A percentile compares a stretch with the other conserved stretches of the same genome.
phyloP scores from a whole-genome alignment of 305 asterid genomes.

The Solanum hybrid region DNA sequence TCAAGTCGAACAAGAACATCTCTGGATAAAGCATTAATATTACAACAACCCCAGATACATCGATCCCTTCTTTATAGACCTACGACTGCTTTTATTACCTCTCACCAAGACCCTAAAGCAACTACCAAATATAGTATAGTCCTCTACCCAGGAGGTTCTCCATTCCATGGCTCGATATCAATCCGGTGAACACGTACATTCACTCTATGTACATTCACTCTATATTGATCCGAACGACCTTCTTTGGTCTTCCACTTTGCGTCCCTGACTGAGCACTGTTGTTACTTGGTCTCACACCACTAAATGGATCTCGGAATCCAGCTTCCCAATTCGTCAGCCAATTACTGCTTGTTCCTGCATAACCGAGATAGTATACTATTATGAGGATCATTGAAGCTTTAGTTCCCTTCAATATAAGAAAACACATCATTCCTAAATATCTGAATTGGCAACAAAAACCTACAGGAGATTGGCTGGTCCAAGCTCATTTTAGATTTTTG shows the following conservation, averaged over 20 bases:
- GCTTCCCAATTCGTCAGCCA: background rate
- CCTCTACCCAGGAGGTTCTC: background rate
- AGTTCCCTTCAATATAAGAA: background rate
- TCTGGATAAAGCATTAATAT: background rate
- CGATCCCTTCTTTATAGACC: background rate
- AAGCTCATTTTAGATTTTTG: background rate
- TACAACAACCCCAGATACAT: background rate
- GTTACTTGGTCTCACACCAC: background rate
- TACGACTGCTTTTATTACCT: background rate
- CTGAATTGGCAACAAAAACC: background rate
- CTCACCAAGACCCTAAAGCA: background rate
- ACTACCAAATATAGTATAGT: background rate
- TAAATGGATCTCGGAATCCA: background rate
- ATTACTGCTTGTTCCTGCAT: background rate
- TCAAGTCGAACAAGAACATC: background rate
- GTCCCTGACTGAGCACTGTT: background rate
- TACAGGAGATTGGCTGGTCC: background rate
- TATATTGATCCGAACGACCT: background rate
- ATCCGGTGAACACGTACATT: background rate
- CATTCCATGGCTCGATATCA: background rate
- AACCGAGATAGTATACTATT: background rate
- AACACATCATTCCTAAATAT: background rate
- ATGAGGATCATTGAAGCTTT: background rate
- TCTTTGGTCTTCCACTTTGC: background rate
- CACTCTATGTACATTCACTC: background rate